phyloP scores from a whole-genome alignment of 768 basidiomycete species.

The Baorangia bicolor region DNA sequence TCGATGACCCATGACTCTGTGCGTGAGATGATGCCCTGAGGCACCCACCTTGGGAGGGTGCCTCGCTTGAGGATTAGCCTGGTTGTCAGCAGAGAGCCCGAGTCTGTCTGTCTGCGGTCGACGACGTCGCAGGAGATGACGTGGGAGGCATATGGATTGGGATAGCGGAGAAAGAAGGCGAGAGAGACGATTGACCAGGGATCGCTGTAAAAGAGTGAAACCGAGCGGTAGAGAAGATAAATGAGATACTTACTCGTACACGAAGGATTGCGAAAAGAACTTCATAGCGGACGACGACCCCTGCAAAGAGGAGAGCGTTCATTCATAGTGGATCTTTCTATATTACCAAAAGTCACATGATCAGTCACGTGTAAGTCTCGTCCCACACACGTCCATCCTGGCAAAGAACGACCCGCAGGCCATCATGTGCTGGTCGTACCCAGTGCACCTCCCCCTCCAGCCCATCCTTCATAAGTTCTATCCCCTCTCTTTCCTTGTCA shows the following conservation, averaged over 20 bases:
- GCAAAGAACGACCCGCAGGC: constrained; percentile 55
- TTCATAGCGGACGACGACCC: constrained; percentile 49
- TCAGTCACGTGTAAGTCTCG: constrained; percentile 43
- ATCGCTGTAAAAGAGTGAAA: constrained; percentile 53
- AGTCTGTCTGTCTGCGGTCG: constrained; percentile 69
- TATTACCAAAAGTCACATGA: constrained; percentile 1
- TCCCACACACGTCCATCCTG: constrained; percentile 45
- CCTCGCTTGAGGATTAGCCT: constrained; percentile 92
- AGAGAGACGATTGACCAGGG: constrained; percentile 90
- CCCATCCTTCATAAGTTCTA: constrained; percentile 49
- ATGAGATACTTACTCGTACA: constrained; percentile 48
- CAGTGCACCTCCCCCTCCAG: constrained; percentile 46
- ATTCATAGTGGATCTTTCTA: no score
- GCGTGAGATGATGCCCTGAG: constrained; percentile 74
- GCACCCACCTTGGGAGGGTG: constrained; percentile 90
- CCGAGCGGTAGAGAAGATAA: fast-evolving
- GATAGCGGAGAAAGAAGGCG: constrained; percentile 94
- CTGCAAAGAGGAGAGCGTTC: constrained; percentile 17
- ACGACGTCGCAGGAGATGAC: constrained; percentile 96
- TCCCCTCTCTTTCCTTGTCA: constrained; percentile 39
- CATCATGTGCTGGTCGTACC: constrained; percentile 76
- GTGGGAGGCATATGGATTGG: constrained; percentile 92
- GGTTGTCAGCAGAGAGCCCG: constrained; percentile 79
- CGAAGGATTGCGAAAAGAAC: constrained; percentile 55
- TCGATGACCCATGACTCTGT: constrained; percentile 95